Evolutionary conservation across 345 rosid genomes (phyloP).

Genomic region (Linum usitatissimum): DNA sequence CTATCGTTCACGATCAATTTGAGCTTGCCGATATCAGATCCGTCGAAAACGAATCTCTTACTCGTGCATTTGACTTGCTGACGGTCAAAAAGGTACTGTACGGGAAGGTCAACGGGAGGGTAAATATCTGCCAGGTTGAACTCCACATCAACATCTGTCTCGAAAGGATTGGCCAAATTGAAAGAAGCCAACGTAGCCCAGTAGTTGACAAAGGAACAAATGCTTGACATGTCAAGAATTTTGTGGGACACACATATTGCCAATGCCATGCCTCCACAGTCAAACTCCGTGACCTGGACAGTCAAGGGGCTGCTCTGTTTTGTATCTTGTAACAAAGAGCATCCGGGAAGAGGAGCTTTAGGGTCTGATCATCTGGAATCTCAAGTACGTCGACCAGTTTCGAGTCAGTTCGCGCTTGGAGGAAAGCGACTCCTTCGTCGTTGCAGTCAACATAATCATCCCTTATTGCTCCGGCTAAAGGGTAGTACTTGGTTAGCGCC

Average conservation of each 20-base stretch:
- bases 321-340: neutral
- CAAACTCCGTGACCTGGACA: neutral
- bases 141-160: too few relatives aligned
- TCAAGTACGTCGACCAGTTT: neutral
- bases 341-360: neutral
- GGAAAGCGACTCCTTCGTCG: neutral
- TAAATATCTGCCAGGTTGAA: neutral
- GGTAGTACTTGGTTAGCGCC: neutral
- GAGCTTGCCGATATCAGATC: neutral
- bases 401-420: neutral
- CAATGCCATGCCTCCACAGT: neutral
- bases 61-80: neutral
- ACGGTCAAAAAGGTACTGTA: neutral
- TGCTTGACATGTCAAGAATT: neutral
- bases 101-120: neutral
- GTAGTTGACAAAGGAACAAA: neutral
- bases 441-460: neutral
- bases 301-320: neutral
- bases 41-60: conserved; percentile 1
- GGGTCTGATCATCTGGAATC: neutral
- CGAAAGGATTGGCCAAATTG: too few relatives aligned
- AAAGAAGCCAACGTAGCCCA: neutral
- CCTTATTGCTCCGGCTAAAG: neutral
- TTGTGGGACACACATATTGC: neutral
- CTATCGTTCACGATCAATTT: neutral